Percentiles rank a stretch among this genome's conserved stretches.
Evolutionary conservation across 179 eudicot species (phyloP).

Genomic region (Actinidia chinensis): DNA sequence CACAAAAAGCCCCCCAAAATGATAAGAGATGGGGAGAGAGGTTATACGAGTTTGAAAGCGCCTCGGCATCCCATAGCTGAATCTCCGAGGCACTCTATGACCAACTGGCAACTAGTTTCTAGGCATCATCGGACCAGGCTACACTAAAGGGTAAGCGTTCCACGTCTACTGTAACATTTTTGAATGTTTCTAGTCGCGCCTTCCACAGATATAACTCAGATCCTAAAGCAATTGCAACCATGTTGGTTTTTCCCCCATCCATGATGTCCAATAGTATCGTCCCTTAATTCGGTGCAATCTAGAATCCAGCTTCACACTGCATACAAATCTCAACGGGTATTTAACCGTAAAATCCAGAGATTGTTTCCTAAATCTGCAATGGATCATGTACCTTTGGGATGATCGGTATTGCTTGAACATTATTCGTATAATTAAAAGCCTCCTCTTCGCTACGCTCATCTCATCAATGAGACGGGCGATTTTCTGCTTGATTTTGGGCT

Average conservation of each 20-base stretch:
- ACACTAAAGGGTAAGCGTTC: slow-evolving; percentile 34
- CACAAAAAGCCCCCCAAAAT: too few relatives aligned
- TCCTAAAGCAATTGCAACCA: slow-evolving; percentile 39
- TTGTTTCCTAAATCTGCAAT: too few relatives aligned
- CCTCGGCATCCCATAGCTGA: slow-evolving; percentile 38
- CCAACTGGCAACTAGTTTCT: slow-evolving; percentile 41
- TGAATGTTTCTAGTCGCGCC: slow-evolving; percentile 11
- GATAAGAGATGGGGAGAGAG: neutral
- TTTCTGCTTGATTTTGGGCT: slow-evolving; percentile 43
- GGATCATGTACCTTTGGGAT: slow-evolving; percentile 29
- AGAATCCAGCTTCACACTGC: slow-evolving; percentile 24
- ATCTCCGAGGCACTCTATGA: slow-evolving; percentile 21
- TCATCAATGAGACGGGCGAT: slow-evolving; percentile 31
- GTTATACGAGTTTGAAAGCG: slow-evolving; percentile 32
- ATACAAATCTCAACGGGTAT: too few relatives aligned
- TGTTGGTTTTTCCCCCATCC: slow-evolving; percentile 45
- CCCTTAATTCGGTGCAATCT: slow-evolving; percentile 34
- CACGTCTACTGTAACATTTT: slow-evolving; percentile 13
- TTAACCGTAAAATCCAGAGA: too few relatives aligned
- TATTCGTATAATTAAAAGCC: neutral
- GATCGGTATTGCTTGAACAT: slow-evolving; percentile 24
- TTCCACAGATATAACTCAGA: slow-evolving; percentile 32
- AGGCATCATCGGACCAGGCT: slow-evolving; percentile 40
- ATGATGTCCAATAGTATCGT: slow-evolving; percentile 39
- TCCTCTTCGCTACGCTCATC: slow-evolving; percentile 30